phyloP scores from a whole-genome alignment of 176 grass and related monocot species.

The Carex parvula region DNA sequence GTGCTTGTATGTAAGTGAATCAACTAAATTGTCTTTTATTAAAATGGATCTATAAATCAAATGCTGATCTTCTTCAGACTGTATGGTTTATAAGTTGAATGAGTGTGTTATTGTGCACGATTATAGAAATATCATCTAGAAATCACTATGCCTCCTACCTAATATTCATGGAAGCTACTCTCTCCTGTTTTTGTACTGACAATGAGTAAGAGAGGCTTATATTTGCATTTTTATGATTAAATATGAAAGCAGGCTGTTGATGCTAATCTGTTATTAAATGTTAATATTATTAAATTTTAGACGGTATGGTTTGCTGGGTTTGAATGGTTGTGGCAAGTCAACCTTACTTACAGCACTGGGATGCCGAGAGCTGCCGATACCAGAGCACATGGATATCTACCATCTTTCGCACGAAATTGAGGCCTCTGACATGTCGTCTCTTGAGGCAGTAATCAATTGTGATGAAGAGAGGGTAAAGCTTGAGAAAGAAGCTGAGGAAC shows the following conservation, averaged over 20 bases:
- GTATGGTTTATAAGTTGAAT: background rate
- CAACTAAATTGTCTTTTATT: background rate
- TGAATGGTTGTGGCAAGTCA: conserved; percentile 98
- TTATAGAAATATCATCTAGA: background rate
- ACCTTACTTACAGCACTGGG: conserved; percentile 85
- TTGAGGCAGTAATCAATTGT: conserved; percentile 78
- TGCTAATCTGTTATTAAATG: background rate
- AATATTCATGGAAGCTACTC: background rate
- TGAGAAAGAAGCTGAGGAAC: conserved; percentile 91
- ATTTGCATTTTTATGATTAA: background rate
- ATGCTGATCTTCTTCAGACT: background rate
- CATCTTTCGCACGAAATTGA: conserved; percentile 83
- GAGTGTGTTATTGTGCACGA: background rate
- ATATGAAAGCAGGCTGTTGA: background rate
- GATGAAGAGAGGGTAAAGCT: conserved; percentile 82
- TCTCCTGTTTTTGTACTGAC: background rate
- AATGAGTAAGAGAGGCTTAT: background rate
- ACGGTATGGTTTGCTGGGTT: conserved; percentile 89
- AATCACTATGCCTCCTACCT: background rate
- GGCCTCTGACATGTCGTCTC: conserved; percentile 93
- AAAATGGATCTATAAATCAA: background rate
- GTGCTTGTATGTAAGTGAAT: background rate
- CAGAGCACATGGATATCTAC: conserved; percentile 97
- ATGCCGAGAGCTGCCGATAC: conserved; percentile 82
- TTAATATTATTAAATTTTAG: conserved; percentile 33